phyloP scores from a whole-genome alignment of 352 stramenopile genomes.

The Pythium dissotocum region DNA sequence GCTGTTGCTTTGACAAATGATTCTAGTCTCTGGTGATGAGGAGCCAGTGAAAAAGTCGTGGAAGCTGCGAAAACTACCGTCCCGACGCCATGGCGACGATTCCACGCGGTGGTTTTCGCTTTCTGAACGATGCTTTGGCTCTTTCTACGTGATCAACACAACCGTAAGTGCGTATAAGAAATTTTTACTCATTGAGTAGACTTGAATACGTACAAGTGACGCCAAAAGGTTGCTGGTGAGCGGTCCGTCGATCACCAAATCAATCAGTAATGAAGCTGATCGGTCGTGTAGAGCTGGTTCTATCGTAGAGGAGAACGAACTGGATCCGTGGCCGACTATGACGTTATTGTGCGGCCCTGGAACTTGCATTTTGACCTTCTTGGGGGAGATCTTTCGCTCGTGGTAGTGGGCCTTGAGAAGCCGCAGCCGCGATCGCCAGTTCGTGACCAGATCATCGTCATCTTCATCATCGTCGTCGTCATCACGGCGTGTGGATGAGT shows the following conservation, averaged over 20 bases:
- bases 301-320: not conserved
- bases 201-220: not conserved
- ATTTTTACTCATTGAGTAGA: not conserved
- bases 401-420: slow-evolving; percentile 23
- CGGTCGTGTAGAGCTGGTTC: slow-evolving; percentile 16
- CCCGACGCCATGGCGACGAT: slow-evolving; percentile 22
- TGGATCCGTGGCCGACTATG: slow-evolving; percentile 8
- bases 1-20: not conserved
- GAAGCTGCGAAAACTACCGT: slow-evolving; percentile 42
- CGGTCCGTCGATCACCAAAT: slow-evolving; percentile 1
- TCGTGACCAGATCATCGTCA: slow-evolving; percentile 4
- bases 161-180: not conserved
- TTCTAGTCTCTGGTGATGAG: not conserved
- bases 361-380: not conserved
- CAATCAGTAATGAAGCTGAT: not conserved
- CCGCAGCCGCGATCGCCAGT: slow-evolving; percentile 20
- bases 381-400: not conserved
- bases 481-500: not conserved
- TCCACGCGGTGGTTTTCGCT: slow-evolving; percentile 15
- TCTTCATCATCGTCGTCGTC: slow-evolving; percentile 7
- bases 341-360: not conserved
- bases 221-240: not conserved
- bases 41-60: slow-evolving; percentile 46
- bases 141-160: not conserved
- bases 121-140: not conserved